phyloP scores from a whole-genome alignment of 441 rosid genomes.

The Geranium incanum region DNA sequence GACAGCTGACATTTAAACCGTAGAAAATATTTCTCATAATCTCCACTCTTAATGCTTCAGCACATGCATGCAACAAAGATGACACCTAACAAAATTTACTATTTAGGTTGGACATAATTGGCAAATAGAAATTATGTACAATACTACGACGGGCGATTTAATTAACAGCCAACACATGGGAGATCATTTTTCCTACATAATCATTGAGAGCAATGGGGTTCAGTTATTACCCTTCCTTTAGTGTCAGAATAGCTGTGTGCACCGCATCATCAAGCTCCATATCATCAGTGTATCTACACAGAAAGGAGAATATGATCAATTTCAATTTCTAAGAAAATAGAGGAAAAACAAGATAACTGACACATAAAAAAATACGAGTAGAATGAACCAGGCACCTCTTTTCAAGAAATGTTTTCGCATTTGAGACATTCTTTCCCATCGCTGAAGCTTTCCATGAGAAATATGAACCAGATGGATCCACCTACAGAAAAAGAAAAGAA shows the following conservation, averaged over 20 bases:
- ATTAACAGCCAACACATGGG: neutral
- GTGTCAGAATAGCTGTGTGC: slow-evolving; percentile 88
- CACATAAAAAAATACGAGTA: slow-evolving; percentile 2
- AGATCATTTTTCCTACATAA: neutral
- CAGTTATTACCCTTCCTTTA: slow-evolving; percentile 81
- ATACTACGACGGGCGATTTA: neutral
- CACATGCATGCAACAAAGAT: neutral
- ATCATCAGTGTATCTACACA: slow-evolving; percentile 75
- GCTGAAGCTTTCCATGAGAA: slow-evolving; percentile 99
- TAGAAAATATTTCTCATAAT: too few relatives aligned
- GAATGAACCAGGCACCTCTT: slow-evolving; percentile 48
- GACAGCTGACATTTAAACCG: neutral
- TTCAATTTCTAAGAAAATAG: neutral
- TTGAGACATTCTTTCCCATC: slow-evolving; percentile 96
- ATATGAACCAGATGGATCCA: slow-evolving; percentile 98
- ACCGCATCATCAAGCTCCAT: slow-evolving; percentile 99
- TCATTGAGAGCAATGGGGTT: neutral
- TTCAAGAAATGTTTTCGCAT: slow-evolving; percentile 97
- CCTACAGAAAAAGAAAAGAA: slow-evolving; percentile 32
- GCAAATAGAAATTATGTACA: neutral
- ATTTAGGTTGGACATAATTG: too few relatives aligned
- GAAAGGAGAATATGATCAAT: neutral
- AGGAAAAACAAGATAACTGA: neutral
- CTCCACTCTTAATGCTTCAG: too few relatives aligned
- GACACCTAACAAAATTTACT: neutral